Base-by-base conservation (phyloP, 345 rosid species). In the Eucalyptus victrix region DNA sequence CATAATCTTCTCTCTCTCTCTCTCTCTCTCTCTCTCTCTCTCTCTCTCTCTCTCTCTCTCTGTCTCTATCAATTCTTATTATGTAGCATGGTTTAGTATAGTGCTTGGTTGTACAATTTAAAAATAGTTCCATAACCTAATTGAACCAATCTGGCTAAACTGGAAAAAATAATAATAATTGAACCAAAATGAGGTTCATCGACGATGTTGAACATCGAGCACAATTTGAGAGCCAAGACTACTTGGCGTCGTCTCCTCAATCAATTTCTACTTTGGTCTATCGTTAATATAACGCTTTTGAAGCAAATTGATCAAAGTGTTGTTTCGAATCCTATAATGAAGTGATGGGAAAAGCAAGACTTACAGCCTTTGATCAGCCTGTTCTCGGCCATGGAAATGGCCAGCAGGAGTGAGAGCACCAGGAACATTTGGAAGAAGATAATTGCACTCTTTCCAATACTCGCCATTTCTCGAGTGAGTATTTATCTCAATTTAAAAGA, bases 331-430 rank as follows among this genome's bases (percentile, higher is more conserved):
- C 0, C 44, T 37, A 40, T 76, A 76, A 21, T 37, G 47, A 76
- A 76, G 47, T 21, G 44, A n/a, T 21, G 28, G 30, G 28, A 6
- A 76, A 76, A 76, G 83, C 26, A 53, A 10, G 86, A 60, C 5
- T 37, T 80, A 80, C 88, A 85, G 67, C 90, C 87, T 37, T 89
- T 86, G 45, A 11, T 76, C 47, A 76, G 47, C 83, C 40, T 37
- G 47, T 37, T 76, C 83, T 37, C 47, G 56, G 90, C 90, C 86
- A 72, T 13, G 18, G 93, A 86, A 26, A 81, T 37, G 12, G 80
- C n/a, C 44, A 90, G 86, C 14, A 91, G 89, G 67, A 80, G 86
- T 56, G 90, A 88, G 67, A 89, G 90, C 87, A 90, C 16, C 65
- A 89, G 21, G 69, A 76, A 88, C 88, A 89, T 34, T 40, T 49